Evolutionary conservation across 2,329 filamentous ascomycete genomes (phyloP), one percentile per base, ranked within the genome.

Genomic region (Coleophoma cylindrospora): DNA sequence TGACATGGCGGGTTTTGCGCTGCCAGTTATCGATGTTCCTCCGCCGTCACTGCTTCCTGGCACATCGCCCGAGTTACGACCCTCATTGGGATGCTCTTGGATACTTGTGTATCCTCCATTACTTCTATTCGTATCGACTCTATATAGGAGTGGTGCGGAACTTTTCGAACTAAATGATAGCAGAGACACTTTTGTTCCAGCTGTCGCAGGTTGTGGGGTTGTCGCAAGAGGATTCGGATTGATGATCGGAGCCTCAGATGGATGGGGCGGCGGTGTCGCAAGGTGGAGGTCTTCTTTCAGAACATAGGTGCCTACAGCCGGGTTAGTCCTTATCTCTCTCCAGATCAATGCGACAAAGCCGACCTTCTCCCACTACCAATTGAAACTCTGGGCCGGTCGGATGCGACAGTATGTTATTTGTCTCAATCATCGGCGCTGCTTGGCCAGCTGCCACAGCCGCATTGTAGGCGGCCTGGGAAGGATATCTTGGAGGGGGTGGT

Each of bases 151-250:
- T 1, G 79, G 75, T 8, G 79, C 73, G 1, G 58, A 55, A 21
- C 54, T 53, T 41, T 57, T 54, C 22, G 62, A 63, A 40, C 61
- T 63, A 12, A 66, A 54, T 6, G 60, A 65, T 34, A 92, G 75
- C 13, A 96, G 74, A 0, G 91, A 94, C 36, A 97, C 68, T 66
- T 87, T 94, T 34, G 91, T 92, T 49, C 94, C 94, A 5, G 83
- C 78, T 2, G 86, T 91, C 3, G 89, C 90, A n/a, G 91, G 89
- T 48, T 86, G 83, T 5, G 91, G 86, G 15, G 80, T 87, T 6
- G 92, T 96, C 37, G 90, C 86, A 40, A 99, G 81, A 22, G 94
- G 94, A 64, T 97, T 99, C 41, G 89, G 87, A 64, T 95, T 96
- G 51, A 87, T 72, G 38, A 91, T 73, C 19, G 91, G 91, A 12